Conservation (phyloP, 2,329 filamentous ascomycete genomes). For the Diaporthe velutina region DNA sequence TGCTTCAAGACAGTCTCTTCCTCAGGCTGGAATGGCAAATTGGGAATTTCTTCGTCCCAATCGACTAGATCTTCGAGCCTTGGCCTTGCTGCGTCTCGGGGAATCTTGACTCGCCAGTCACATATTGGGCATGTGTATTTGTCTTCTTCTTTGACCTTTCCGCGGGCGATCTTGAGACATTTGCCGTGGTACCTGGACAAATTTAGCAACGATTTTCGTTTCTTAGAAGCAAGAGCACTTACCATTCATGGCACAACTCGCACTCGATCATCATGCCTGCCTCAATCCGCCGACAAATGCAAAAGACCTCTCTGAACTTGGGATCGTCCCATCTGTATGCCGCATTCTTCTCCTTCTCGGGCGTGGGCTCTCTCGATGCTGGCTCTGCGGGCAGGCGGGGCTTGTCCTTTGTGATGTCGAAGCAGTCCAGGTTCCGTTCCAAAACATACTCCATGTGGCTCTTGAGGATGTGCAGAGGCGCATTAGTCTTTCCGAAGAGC, state of each 20-base stretch:
- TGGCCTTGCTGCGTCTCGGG: constrained; percentile 92
- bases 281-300: constrained; percentile 92
- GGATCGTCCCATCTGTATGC: constrained; percentile 72
- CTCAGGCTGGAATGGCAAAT: constrained; percentile 92
- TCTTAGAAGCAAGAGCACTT: constrained; percentile 51
- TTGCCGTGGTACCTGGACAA: constrained; percentile 90
- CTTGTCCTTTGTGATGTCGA: constrained; percentile 86
- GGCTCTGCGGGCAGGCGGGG: constrained; percentile 93
- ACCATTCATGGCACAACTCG: constrained; percentile 98
- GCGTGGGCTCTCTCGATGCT: constrained; percentile 82
- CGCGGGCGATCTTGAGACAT: constrained; percentile 95
- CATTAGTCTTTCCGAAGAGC: constrained; percentile 97
- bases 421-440: constrained; percentile 90
- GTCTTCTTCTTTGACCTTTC: constrained; percentile 98
- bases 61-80: constrained; percentile 90
- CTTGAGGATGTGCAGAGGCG: constrained; percentile 94
- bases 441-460: constrained; percentile 95
- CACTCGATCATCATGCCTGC: constrained; percentile 99
- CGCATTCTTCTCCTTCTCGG: constrained; percentile 52
- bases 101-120: constrained; percentile 97
- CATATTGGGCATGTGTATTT: constrained; percentile 99
- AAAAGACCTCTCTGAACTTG: constrained; percentile 86
- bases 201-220: neutral
- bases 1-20: constrained; percentile 89
- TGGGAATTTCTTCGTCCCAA: constrained; percentile 86